Evolutionary conservation across 805 yeast genomes (phyloP).

Genomic region (Sugiyamaella marilandica): DNA sequence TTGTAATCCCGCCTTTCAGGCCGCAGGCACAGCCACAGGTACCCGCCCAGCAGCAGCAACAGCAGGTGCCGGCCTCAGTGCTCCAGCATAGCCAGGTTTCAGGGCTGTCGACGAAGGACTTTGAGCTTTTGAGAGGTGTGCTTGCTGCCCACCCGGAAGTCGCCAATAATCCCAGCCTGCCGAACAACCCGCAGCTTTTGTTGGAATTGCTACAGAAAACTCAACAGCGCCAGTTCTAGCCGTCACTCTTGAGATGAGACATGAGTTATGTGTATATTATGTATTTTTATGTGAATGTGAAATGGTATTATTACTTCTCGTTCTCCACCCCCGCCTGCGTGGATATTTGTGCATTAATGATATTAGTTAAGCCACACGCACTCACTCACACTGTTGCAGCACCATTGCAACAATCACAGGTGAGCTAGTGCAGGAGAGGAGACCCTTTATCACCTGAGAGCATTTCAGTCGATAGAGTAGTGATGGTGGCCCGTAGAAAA

Average conservation of each 20-base stretch:
- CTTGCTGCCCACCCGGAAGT: slow-evolving; percentile 27
- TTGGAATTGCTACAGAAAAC: slow-evolving; percentile 25
- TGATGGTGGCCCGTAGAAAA: no score
- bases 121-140: slow-evolving; percentile 22
- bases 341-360: no score
- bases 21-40: background rate
- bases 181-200: slow-evolving; percentile 28
- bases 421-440: no score
- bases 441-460: no score
- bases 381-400: no score
- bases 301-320: background rate
- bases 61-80: slow-evolving; percentile 1
- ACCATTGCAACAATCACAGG: no score
- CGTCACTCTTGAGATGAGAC: background rate
- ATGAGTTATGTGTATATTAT: background rate
- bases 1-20: slow-evolving; percentile 13
- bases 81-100: background rate
- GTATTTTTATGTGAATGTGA: background rate
- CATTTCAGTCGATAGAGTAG: background rate
- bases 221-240: slow-evolving; percentile 13
- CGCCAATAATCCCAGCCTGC: slow-evolving; percentile 24
- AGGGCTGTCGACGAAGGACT: slow-evolving; percentile 25
- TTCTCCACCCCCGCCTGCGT: background rate
- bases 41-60: background rate
- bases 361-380: no score